These are phyloP conservation scores for Dittrichia graveolens DNA, from an alignment of 129 eudicot genomes.

Conservation along the genomic window DNA sequence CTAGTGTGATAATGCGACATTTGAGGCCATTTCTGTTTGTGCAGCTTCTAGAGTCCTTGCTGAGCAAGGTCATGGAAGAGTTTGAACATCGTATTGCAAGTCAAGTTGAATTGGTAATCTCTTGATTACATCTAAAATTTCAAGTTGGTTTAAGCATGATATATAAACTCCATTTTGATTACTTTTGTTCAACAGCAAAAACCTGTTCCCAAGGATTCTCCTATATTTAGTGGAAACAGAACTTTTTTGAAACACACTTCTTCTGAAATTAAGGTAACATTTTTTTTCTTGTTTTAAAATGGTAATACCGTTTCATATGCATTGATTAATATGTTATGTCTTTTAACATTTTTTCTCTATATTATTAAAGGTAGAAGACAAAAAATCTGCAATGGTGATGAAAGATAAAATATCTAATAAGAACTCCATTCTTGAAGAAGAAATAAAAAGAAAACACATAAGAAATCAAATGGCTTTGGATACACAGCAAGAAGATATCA, in stretches of 20 bases:
- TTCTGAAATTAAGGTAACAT: conserved; percentile 47
- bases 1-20: not conserved
- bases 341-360: conserved; percentile 12
- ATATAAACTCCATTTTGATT: not conserved
- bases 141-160: not conserved
- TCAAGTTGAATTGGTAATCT: conserved; percentile 67
- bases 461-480: conserved; percentile 63
- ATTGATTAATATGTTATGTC: not conserved
- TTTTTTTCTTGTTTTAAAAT: conserved; percentile 10
- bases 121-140: not conserved
- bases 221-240: conserved; percentile 33
- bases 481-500: conserved; percentile 66
- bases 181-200: conserved; percentile 44
- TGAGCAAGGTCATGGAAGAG: conserved; percentile 87
- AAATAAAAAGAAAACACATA: conserved; percentile 43
- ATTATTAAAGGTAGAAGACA: conserved; percentile 42
- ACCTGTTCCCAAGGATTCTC: conserved; percentile 44
- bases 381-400: conserved; percentile 24
- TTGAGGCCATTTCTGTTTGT: conserved; percentile 22
- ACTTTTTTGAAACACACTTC: conserved; percentile 36
- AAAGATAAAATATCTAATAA: conserved; percentile 38
- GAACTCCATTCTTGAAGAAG: conserved; percentile 45
- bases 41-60: conserved; percentile 85
- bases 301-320: not conserved
- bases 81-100: conserved; percentile 74